phyloP scores from a whole-genome alignment of 192 early-diverging fungal genomes.

The Coemansia sp. region DNA sequence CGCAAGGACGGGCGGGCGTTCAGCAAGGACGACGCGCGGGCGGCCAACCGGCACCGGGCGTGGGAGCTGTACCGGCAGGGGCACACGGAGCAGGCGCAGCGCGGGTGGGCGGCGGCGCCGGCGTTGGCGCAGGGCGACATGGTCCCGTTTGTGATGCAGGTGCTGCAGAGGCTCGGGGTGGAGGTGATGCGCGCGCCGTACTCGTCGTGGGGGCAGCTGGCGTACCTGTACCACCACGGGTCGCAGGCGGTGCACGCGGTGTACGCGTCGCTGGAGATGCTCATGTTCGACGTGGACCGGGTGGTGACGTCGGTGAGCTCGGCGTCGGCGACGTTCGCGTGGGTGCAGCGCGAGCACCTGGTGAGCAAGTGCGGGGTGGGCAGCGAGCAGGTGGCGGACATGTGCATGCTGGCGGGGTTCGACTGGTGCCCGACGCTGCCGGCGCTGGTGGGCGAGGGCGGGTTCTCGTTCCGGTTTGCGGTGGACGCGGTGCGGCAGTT shows the following conservation, averaged over 20 bases:
- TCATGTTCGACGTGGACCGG: conserved; percentile 78
- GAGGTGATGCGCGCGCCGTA: conserved; percentile 84
- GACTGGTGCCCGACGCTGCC: conserved; percentile 77
- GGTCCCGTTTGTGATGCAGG: conserved; percentile 67
- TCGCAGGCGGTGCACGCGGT: conserved; percentile 71
- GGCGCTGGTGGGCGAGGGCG: conserved; percentile 59
- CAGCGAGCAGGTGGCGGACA: conserved; percentile 75
- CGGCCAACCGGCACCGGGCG: conserved; percentile 61
- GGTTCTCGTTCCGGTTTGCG: conserved; percentile 72
- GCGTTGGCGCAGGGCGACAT: conserved; percentile 66
- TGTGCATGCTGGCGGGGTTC: conserved; percentile 80
- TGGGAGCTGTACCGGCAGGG: conserved; percentile 73
- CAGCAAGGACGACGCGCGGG: conserved; percentile 65
- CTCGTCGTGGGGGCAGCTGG: conserved; percentile 77
- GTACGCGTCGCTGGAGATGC: conserved; percentile 70
- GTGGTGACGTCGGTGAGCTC: conserved; percentile 71
- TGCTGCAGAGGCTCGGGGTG: conserved; percentile 65
- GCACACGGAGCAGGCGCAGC: conserved; percentile 62
- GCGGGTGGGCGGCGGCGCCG: conserved; percentile 58
- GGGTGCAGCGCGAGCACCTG: conserved; percentile 66
- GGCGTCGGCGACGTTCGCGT: conserved; percentile 63
- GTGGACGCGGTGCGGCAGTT: conserved; percentile 69
- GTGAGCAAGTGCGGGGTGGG: conserved; percentile 62
- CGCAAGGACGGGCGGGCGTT: conserved; percentile 72
- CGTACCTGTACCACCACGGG: conserved; percentile 72